Conservation (phyloP, 2,329 filamentous ascomycete genomes). For the Colletotrichum tanaceti region DNA sequence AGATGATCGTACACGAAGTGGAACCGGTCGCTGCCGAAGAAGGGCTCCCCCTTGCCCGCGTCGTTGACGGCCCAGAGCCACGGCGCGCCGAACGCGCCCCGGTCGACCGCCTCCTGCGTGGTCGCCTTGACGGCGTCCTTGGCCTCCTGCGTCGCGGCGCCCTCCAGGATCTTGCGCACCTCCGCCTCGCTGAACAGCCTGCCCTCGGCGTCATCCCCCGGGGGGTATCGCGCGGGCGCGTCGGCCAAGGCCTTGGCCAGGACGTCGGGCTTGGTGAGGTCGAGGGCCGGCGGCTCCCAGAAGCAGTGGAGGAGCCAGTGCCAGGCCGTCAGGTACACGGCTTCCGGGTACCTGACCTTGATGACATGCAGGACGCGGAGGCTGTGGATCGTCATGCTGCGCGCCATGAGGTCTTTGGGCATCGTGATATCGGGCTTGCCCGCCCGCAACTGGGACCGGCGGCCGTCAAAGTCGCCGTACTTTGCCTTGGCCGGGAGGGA, state of each 20-base stretch:
- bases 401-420: conserved; percentile 58
- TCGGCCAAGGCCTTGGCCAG: conserved; percentile 55
- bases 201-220: conserved; percentile 35
- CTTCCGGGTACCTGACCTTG: conserved; percentile 65
- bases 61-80: conserved; percentile 77
- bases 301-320: conserved; percentile 68
- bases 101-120: conserved; percentile 71
- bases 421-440: conserved; percentile 52
- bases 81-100: conserved; percentile 80
- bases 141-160: conserved; percentile 59
- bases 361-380: conserved; percentile 75
- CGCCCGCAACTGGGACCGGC: conserved; percentile 53
- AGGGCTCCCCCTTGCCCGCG: conserved; percentile 70
- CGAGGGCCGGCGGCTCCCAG: conserved; percentile 69
- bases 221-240: conserved; percentile 42
- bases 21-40: conserved; percentile 84
- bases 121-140: conserved; percentile 62
- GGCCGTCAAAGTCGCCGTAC: conserved; percentile 61
- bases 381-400: conserved; percentile 62
- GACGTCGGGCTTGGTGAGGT: conserved; percentile 69
- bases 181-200: conserved; percentile 63
- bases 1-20: conserved; percentile 76
- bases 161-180: conserved; percentile 66
- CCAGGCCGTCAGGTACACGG: conserved; percentile 65
- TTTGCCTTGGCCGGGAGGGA: conserved; percentile 73